Conservation (phyloP, 2,329 filamentous ascomycete genomes). For the Didymella exigua region DNA sequence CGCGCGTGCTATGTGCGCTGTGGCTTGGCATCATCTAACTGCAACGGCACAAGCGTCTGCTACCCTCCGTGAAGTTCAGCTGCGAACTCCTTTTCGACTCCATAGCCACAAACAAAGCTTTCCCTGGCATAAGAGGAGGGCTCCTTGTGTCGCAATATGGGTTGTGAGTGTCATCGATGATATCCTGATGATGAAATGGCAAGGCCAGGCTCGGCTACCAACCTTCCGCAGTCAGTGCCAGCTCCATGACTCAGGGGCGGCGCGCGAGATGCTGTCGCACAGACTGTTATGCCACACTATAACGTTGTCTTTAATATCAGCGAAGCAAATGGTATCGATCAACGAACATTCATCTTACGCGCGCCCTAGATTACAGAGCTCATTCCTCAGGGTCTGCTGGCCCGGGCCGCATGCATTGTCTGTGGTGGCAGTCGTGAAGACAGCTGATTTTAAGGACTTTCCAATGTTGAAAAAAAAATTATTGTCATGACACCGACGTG, state of each 20-base stretch:
- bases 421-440: no score
- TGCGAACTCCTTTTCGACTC: background rate
- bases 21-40: slow-evolving; percentile 17
- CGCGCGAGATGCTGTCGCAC: background rate
- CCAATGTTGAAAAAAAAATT: no score
- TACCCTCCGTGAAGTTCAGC: slow-evolving; percentile 4
- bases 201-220: background rate
- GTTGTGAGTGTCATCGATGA: background rate
- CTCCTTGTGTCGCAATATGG: background rate
- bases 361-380: no score
- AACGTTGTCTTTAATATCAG: background rate
- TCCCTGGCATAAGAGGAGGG: background rate
- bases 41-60: slow-evolving; percentile 8
- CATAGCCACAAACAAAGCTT: background rate
- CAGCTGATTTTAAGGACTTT: no score
- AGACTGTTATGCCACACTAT: no score
- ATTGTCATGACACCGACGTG: no score
- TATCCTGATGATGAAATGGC: background rate
- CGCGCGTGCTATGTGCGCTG: background rate
- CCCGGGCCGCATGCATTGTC: no score
- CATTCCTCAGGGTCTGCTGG: no score
- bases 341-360: no score
- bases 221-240: background rate
- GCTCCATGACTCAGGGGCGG: background rate
- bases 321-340: no score